Conservation (phyloP, 1,284 basidiomycete species). For the Hemileia vastatrix region DNA sequence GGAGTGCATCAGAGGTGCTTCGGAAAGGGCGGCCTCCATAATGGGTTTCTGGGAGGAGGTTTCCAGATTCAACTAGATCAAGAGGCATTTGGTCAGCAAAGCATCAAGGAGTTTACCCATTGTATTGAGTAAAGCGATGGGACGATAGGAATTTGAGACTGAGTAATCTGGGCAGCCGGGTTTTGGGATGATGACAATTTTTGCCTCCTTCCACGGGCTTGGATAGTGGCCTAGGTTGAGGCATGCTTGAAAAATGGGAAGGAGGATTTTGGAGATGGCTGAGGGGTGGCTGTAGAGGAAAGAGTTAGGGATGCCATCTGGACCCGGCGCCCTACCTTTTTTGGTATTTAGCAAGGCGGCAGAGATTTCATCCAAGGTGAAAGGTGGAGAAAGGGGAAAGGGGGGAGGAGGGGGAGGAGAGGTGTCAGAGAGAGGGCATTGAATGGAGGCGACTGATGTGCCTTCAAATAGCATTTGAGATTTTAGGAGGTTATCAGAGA, state of each 20-base stretch:
- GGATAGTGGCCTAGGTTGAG: not conserved
- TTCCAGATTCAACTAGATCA: not conserved
- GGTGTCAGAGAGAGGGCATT: no score
- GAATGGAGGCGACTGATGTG: no score
- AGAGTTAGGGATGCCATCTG: no score
- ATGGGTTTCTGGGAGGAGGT: not conserved
- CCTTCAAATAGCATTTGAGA: no score
- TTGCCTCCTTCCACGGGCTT: not conserved
- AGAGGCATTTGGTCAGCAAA: not conserved
- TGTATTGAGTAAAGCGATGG: not conserved
- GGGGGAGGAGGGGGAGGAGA: no score
- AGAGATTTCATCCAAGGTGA: no score
- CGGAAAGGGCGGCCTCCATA: not conserved
- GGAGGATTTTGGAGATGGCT: no score
- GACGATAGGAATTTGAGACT: not conserved
- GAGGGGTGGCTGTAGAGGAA: no score
- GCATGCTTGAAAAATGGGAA: not conserved
- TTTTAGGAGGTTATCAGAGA: no score
- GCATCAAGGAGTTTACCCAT: conserved; percentile 1
- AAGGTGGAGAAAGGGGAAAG: no score
- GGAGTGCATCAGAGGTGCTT: not conserved
- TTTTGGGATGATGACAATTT: not conserved
- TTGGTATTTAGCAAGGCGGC: no score
- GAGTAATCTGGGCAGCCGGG: not conserved
- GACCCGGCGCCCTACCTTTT: no score